Evolutionary conservation across 306 rosid species (phyloP), one percentile per base, ranked within the genome.

Genomic region (Quercus robur): DNA sequence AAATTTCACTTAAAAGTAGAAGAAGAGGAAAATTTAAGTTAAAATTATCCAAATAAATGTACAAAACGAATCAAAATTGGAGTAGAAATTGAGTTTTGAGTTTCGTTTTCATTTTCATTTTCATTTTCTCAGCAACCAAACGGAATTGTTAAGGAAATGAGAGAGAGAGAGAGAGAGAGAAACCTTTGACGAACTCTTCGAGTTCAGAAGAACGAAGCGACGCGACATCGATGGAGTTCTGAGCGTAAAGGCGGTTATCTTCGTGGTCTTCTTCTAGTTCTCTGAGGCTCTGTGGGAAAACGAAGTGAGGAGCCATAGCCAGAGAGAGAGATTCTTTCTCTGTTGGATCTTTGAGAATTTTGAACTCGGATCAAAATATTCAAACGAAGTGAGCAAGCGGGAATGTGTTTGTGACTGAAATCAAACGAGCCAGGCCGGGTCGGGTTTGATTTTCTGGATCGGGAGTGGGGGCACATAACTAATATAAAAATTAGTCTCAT

Each of bases 111-210:
- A 78, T 70, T 70, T 70, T 63, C 44, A 25, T 25, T 25, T 25
- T 25, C 26, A 78, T 70, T 70, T 70, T 63, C 44, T n/a, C 14
- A 35, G 58, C 2, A 67, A 67, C 23, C 49, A 28, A 73, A 78
- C 18, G 30, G 66, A 63, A 55, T 21, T 18, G 26, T 3, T 3
- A 6, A 41, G 46, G 79, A 20, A n/a, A 51, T 4, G 62, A 38
- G 76, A 82, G 6, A 52, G 31, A 28, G 30, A 28, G 30, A 28
- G 30, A 63, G 62, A 38, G n/a, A 13, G 76, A 82, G 4, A 52
- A 12, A 94, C 98, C 97, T 95, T 95, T 95, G 85, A 93, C 97
- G 81, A 93, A 91, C 73, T 95, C 99, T 78, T 93, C 94, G 56
- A 95, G 88, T 82, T 90, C 84, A 51, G 97, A 86, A 41, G 97